phyloP scores from a whole-genome alignment of 2,329 filamentous ascomycete genomes.

The Talaromyces sp. region DNA sequence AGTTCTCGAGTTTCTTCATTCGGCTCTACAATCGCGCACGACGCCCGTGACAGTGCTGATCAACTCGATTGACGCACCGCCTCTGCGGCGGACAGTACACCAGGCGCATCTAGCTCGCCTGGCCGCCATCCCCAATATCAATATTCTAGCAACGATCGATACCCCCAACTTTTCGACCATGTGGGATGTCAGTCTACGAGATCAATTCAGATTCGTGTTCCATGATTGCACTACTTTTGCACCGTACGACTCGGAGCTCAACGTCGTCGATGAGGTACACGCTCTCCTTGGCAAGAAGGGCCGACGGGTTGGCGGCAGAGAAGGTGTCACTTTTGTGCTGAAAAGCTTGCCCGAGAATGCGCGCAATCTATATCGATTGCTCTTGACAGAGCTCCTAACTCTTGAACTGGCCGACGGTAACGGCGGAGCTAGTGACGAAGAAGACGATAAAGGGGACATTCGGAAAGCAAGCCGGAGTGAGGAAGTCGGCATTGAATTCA shows the following conservation, averaged over 20 bases:
- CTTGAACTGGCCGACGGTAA: constrained; percentile 43
- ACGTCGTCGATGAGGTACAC: constrained; percentile 86
- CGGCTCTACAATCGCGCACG: constrained; percentile 49
- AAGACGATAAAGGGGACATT: constrained; percentile 28
- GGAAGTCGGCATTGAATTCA: constrained; percentile 72
- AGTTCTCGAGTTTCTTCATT: constrained; percentile 61
- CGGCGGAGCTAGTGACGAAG: constrained; percentile 48
- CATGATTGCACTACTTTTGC: constrained; percentile 92
- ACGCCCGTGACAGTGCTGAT: constrained; percentile 61
- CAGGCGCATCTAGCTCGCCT: constrained; percentile 73
- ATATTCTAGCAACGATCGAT: constrained; percentile 74
- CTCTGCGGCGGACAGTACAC: constrained; percentile 63
- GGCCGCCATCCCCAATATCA: constrained; percentile 65
- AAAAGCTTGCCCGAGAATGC: constrained; percentile 90
- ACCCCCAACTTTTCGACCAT: constrained; percentile 80
- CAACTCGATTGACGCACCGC: constrained; percentile 77
- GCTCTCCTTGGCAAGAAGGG: constrained; percentile 76
- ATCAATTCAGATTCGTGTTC: constrained; percentile 79
- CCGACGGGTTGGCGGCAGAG: constrained; percentile 75
- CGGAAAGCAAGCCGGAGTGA: constrained; percentile 16
- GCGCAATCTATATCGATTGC: constrained; percentile 73
- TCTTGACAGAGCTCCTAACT: constrained; percentile 78
- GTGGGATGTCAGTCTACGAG: constrained; percentile 82
- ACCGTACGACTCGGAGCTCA: constrained; percentile 66
- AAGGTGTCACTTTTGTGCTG: constrained; percentile 86